Percentiles rank a stretch among this genome's conserved stretches.
Conservation (phyloP, 1,284 basidiomycete genomes). For the Mycena sp. region DNA sequence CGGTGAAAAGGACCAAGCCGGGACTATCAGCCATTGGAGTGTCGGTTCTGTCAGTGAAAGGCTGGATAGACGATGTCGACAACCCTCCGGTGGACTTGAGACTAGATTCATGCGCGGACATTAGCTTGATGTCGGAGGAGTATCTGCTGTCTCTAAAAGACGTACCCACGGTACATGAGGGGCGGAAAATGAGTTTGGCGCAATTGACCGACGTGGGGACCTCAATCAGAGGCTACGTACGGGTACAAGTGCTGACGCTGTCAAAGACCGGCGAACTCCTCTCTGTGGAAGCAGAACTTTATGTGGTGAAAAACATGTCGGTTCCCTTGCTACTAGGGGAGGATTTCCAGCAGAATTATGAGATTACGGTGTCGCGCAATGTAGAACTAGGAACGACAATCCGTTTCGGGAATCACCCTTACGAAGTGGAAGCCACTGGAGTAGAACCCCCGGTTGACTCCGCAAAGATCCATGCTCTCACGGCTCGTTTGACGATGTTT, state of each 20-base stretch:
- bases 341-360: constrained; percentile 41
- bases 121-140: neutral
- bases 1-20: neutral
- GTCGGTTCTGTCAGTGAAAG: constrained; percentile 18
- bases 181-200: neutral
- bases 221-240: neutral
- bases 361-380: constrained; percentile 27
- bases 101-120: neutral
- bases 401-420: neutral
- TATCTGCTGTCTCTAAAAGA: neutral
- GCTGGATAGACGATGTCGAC: neutral
- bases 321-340: too few relatives aligned
- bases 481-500: neutral
- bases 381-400: constrained; percentile 1
- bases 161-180: neutral
- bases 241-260: neutral
- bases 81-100: neutral
- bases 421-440: neutral
- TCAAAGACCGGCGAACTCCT: neutral
- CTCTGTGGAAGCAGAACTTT: constrained; percentile 28
- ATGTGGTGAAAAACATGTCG: constrained; percentile 35
- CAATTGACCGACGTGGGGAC: neutral
- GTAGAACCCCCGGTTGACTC: neutral
- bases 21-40: constrained; percentile 16
- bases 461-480: neutral